Evolutionary conservation across 1,139 yeast species (phyloP).

Genomic region (Candida tetrigidarum): DNA sequence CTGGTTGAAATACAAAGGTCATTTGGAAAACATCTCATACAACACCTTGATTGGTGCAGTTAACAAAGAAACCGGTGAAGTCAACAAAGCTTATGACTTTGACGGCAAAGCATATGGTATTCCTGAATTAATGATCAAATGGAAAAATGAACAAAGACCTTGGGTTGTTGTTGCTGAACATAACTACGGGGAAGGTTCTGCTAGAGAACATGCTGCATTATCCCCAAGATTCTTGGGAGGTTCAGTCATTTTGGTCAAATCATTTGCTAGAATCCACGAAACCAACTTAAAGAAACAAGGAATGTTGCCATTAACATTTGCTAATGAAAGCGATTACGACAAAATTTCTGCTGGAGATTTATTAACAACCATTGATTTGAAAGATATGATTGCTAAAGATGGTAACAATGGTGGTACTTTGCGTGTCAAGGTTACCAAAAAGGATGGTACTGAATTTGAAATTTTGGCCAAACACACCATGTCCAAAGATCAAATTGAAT

Average conservation of each 20-base stretch:
- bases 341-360: conserved; percentile 74
- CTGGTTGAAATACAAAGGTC: conserved; percentile 99
- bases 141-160: conserved; percentile 84
- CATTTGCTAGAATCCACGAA: conserved; percentile 89
- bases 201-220: conserved; percentile 98
- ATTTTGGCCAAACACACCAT: conserved; percentile 89
- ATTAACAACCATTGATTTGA: conserved; percentile 75
- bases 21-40: conserved; percentile 91
- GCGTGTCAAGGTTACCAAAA: conserved; percentile 73
- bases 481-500: conserved; percentile 95
- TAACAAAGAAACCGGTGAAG: conserved; percentile 96
- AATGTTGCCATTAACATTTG: conserved; percentile 91
- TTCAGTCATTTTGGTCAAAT: conserved; percentile 82
- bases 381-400: conserved; percentile 75
- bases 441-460: conserved; percentile 69
- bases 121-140: conserved; percentile 96
- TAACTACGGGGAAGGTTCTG: conserved; percentile 98
- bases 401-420: conserved; percentile 89
- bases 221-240: conserved; percentile 97
- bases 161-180: conserved; percentile 98
- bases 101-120: conserved; percentile 80
- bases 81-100: conserved; percentile 85
- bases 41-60: conserved; percentile 97
- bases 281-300: conserved; percentile 96
- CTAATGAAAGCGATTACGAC: conserved; percentile 88